Evolutionary conservation across 1,284 basidiomycete species (phyloP).

Genomic region (Sparassis latifolia): DNA sequence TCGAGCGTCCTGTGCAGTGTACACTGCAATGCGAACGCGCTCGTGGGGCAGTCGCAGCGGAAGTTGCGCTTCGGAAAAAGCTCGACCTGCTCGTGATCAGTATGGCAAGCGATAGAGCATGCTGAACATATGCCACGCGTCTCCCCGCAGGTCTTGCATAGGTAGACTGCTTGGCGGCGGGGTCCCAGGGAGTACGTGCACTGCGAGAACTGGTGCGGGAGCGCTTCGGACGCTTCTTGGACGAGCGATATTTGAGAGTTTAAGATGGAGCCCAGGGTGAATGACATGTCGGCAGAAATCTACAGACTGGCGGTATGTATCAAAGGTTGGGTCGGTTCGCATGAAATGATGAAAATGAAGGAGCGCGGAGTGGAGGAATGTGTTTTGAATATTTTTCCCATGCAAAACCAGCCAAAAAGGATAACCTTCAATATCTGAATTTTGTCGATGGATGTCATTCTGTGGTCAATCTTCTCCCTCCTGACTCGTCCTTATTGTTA

Average conservation of each 20-base stretch:
- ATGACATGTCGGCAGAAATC: slow-evolving; percentile 6
- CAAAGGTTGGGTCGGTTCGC: not conserved
- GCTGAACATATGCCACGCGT: slow-evolving; percentile 60
- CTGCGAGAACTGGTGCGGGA: slow-evolving; percentile 69
- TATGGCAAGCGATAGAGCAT: slow-evolving; percentile 79
- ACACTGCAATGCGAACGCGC: slow-evolving; percentile 50
- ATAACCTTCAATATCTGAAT: no score
- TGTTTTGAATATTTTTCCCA: no score
- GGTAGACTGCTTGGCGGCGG: slow-evolving; percentile 65
- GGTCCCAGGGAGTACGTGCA: slow-evolving; percentile 64
- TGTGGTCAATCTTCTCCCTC: no score
- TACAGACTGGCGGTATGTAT: not conserved
- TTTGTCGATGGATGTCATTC: no score
- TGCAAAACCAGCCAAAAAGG: no score
- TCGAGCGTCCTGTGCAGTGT: slow-evolving; percentile 49
- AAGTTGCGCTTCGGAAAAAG: slow-evolving; percentile 78
- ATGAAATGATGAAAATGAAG: no score
- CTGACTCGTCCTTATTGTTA: no score
- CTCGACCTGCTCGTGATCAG: slow-evolving; percentile 75
- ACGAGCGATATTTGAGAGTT: slow-evolving; percentile 55
- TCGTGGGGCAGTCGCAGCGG: slow-evolving; percentile 76
- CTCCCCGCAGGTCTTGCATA: slow-evolving; percentile 64
- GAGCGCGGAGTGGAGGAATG: no score
- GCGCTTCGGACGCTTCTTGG: slow-evolving; percentile 60
- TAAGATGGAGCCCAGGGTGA: slow-evolving; percentile 29